phyloP scores from a whole-genome alignment of 371 early-diverging fungal genomes.

The Phascolomyces articulosus region DNA sequence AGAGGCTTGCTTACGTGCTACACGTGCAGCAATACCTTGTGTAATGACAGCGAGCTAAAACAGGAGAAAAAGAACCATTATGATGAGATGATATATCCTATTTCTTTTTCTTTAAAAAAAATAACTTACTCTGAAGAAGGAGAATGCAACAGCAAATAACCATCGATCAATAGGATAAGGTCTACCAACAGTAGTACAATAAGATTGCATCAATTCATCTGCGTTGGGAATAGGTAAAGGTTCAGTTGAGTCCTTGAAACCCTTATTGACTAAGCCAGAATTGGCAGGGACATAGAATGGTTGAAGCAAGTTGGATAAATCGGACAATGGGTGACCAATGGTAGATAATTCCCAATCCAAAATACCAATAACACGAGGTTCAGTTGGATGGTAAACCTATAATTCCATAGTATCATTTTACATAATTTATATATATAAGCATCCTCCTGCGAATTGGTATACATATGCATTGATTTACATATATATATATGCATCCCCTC shows the following conservation, averaged over 20 bases:
- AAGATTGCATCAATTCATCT: slow-evolving; percentile 63
- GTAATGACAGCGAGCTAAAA: slow-evolving; percentile 72
- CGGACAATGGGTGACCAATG: slow-evolving; percentile 92
- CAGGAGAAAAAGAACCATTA: neutral
- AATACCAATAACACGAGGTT: slow-evolving; percentile 84
- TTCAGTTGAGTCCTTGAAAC: slow-evolving; percentile 33
- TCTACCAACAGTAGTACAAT: slow-evolving; percentile 57
- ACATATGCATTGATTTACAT: too few species aligned
- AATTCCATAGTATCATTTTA: too few species aligned
- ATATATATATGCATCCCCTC: too few species aligned
- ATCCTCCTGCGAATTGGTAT: too few species aligned
- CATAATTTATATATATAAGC: too few species aligned
- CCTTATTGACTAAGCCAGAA: slow-evolving; percentile 27
- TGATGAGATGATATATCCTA: too few species aligned
- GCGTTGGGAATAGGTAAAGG: slow-evolving; percentile 67
- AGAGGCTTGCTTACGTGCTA: slow-evolving; percentile 84
- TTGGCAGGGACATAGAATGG: slow-evolving; percentile 64
- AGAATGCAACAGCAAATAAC: slow-evolving; percentile 48
- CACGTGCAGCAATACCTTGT: slow-evolving; percentile 90
- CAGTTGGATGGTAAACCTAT: slow-evolving; percentile 78
- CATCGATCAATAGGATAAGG: slow-evolving; percentile 75
- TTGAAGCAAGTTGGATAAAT: slow-evolving; percentile 85
- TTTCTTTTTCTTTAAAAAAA: neutral
- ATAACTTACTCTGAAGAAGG: slow-evolving; percentile 48
- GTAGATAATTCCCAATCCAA: slow-evolving; percentile 97